A percentile compares a stretch with the other conserved stretches of the same genome.
phyloP scores from a whole-genome alignment of 164 flowering plant genomes.

The Magnolia officinalis region DNA sequence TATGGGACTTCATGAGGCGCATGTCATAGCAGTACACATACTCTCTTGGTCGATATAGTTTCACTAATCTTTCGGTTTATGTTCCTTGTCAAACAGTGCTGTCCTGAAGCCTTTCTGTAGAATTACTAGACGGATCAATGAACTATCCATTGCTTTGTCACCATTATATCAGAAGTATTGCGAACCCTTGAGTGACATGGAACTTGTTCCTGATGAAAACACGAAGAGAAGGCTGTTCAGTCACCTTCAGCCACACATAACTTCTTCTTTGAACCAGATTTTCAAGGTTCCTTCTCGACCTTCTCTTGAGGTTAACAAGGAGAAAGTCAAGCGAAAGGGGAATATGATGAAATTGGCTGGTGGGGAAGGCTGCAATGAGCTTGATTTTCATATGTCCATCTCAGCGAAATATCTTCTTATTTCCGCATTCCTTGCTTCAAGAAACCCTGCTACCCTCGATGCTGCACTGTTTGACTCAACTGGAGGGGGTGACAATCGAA shows the following conservation, averaged over 20 bases:
- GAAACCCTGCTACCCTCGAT: conserved; percentile 97
- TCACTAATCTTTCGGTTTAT: background rate
- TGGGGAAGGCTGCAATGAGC: conserved; percentile 33
- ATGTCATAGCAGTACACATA: background rate
- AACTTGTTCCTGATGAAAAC: conserved; percentile 48
- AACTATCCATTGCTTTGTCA: conserved; percentile 54
- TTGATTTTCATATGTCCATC: conserved; percentile 78
- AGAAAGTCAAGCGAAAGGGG: conserved; percentile 29
- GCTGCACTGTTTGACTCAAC: conserved; percentile 91
- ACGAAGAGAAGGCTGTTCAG: conserved; percentile 66
- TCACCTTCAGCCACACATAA: conserved; percentile 58
- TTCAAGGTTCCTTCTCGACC: conserved; percentile 43
- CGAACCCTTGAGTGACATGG: conserved; percentile 59
- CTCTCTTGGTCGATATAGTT: background rate
- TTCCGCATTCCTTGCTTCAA: conserved; percentile 95
- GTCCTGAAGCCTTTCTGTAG: conserved; percentile 72
- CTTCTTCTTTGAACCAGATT: conserved; percentile 56
- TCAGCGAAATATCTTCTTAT: conserved; percentile 95
- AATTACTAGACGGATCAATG: conserved; percentile 70
- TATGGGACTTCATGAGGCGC: no score
- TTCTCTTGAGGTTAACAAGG: conserved; percentile 28
- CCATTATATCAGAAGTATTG: conserved; percentile 62
- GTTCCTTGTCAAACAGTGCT: conserved; percentile 43
- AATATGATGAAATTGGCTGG: conserved; percentile 27
- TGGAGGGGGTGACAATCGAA: conserved; percentile 65